Conservation (phyloP, 2,329 filamentous ascomycete genomes). For the Metarhizium brunneum region DNA sequence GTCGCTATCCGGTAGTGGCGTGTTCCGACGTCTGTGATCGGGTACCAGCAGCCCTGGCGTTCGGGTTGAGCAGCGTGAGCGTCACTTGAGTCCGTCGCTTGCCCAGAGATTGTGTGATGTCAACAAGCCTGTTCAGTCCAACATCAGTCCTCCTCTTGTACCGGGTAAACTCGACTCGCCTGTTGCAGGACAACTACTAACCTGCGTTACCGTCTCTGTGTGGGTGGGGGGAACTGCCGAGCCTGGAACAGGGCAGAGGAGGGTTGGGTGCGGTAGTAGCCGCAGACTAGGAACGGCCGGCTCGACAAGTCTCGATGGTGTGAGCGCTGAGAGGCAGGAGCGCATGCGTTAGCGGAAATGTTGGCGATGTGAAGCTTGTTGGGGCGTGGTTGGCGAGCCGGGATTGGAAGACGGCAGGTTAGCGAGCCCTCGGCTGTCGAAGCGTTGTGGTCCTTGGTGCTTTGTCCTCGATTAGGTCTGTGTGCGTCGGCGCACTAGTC, state of each 20-base stretch:
- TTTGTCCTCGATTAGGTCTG: background rate
- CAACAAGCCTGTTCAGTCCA: background rate
- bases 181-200: background rate
- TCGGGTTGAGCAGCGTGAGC: background rate
- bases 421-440: conserved; percentile 9
- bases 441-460: background rate
- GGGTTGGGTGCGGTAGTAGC: conserved; percentile 9
- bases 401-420: conserved; percentile 6
- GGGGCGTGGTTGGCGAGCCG: background rate
- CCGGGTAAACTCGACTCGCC: background rate
- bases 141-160: background rate
- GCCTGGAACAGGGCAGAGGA: background rate
- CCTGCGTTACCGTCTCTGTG: background rate
- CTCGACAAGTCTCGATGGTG: background rate
- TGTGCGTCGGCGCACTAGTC: background rate
- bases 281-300: conserved; percentile 2
- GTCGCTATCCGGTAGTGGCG: background rate
- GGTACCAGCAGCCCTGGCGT: conserved; percentile 4
- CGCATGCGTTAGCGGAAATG: background rate
- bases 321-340: background rate
- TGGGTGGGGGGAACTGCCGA: conserved; percentile 1
- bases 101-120: conserved; percentile 2
- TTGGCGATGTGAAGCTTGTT: background rate
- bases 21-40: background rate
- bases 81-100: background rate